Evolutionary conservation across 164 flowering plant species (phyloP).

Genomic region (Echeveria elegans): DNA sequence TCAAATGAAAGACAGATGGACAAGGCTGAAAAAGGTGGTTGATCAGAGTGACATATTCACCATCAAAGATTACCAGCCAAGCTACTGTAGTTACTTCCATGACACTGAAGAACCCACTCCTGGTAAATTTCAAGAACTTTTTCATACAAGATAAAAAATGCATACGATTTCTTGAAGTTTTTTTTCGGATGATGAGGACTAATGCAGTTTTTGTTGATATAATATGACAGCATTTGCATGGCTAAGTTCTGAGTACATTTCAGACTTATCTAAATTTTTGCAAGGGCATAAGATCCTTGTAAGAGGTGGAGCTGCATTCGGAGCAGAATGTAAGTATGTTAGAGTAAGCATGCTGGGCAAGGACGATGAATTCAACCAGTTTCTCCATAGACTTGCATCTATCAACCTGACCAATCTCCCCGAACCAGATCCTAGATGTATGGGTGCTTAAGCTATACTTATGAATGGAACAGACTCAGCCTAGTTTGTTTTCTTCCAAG

Average conservation of each 20-base stretch:
- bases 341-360: not conserved
- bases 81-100: not conserved
- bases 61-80: not conserved
- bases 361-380: not conserved
- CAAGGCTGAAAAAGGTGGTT: not conserved
- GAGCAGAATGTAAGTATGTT: not conserved
- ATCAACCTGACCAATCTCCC: not conserved
- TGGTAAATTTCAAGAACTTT: not conserved
- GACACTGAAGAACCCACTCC: not conserved
- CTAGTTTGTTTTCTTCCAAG: too few species aligned
- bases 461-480: too few species aligned
- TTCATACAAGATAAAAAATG: not conserved
- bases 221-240: not conserved
- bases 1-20: conserved; percentile 17
- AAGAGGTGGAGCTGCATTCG: not conserved
- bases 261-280: not conserved
- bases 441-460: not conserved
- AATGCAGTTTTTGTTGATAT: not conserved
- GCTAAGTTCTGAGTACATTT: not conserved
- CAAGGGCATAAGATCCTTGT: not conserved
- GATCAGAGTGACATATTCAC: not conserved
- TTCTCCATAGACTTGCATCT: not conserved
- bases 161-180: not conserved
- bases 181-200: not conserved
- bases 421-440: not conserved